These are phyloP conservation scores for Zoysia pacifica DNA, from an alignment of 176 grass and related monocot genomes.

Conservation along the genomic window DNA sequence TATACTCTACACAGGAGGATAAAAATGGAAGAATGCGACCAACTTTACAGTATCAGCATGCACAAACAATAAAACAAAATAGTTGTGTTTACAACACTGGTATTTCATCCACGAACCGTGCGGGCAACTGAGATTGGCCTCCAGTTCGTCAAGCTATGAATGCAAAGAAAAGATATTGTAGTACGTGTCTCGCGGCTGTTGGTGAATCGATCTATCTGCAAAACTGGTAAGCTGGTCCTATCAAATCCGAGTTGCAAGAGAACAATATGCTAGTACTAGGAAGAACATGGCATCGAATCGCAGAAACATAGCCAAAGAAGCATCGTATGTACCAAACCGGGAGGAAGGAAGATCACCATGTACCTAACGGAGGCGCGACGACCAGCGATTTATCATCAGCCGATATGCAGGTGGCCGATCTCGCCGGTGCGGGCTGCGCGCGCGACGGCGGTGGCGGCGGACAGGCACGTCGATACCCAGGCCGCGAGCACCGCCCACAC, in stretches of 20 bases:
- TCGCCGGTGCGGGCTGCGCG: slow-evolving; percentile 53
- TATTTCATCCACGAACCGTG: not conserved
- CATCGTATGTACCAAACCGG: not conserved
- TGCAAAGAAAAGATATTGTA: not conserved
- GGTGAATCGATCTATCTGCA: not conserved
- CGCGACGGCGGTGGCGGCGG: slow-evolving; percentile 63
- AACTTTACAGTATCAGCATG: not conserved
- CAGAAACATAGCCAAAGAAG: too few relatives aligned
- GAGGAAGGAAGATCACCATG: not conserved
- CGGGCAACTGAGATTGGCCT: not conserved
- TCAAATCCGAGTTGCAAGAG: not conserved
- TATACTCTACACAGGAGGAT: too few relatives aligned
- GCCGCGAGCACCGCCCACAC: slow-evolving; percentile 57
- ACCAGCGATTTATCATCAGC: slow-evolving; percentile 4
- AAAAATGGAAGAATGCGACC: not conserved
- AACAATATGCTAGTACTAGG: not conserved
- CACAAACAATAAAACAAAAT: not conserved
- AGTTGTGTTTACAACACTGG: not conserved
- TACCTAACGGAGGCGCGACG: not conserved
- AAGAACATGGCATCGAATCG: too few relatives aligned
- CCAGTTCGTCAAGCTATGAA: not conserved
- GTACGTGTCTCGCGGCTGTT: not conserved
- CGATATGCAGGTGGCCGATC: slow-evolving; percentile 42
- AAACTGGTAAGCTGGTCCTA: not conserved
- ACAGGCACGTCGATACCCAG: slow-evolving; percentile 71